Conservation (phyloP, 2,329 filamentous ascomycete species). For the Aaosphaeria arxii region DNA sequence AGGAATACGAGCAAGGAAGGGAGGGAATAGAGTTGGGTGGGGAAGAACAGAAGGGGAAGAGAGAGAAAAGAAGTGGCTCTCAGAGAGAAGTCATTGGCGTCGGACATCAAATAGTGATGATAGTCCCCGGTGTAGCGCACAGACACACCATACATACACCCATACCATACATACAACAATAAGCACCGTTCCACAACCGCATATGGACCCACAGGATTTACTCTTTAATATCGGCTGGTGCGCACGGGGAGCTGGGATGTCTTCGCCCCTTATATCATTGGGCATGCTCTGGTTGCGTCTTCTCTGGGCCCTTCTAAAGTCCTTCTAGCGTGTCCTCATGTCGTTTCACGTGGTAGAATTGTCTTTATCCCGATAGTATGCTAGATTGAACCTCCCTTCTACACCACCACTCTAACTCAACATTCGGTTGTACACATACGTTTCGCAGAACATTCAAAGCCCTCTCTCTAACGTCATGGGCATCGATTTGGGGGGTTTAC, state of each 20-base stretch:
- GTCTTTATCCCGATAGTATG: neutral
- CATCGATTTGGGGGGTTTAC: too few species aligned
- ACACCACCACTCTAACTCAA: too few species aligned
- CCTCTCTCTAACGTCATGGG: too few species aligned
- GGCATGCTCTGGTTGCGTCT: neutral
- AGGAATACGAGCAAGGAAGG: neutral
- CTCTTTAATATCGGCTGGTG: conserved; percentile 18
- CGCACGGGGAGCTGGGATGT: conserved; percentile 5
- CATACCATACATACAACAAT: conserved; percentile 12
- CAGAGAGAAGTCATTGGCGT: conserved; percentile 3
- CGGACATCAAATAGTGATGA: conserved; percentile 15
- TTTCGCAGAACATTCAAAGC: too few species aligned
- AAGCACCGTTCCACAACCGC: conserved; percentile 14
- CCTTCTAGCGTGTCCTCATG: neutral
- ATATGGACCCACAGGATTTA: conserved; percentile 11
- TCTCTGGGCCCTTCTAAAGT: neutral
- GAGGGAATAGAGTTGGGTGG: neutral
- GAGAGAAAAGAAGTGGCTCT: conserved; percentile 1
- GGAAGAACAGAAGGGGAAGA: neutral
- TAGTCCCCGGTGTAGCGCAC: conserved; percentile 13
- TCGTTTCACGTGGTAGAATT: neutral
- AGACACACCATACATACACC: neutral
- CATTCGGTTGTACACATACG: too few species aligned
- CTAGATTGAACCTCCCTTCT: too few species aligned
- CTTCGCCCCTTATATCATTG: neutral